These are phyloP conservation scores for Rhizophora apiculata DNA, from an alignment of 345 rosid genomes.

Conservation along the genomic window DNA sequence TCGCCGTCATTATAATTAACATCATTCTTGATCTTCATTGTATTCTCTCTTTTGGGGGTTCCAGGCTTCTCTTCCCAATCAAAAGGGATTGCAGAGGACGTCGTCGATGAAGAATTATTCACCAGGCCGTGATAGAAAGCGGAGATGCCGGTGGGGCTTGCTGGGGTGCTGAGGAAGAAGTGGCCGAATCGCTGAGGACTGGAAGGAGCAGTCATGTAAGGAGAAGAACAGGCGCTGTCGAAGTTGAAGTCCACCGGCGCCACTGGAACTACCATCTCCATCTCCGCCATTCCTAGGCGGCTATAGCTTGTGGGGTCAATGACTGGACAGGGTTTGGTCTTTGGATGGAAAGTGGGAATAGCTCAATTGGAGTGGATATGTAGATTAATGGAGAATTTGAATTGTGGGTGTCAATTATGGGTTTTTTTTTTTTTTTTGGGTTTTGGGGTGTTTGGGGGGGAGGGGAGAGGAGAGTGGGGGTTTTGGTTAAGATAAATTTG, in stretches of 20 bases:
- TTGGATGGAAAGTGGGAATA: background rate
- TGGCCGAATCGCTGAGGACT: constrained; percentile 74
- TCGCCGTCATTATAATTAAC: constrained; percentile 25
- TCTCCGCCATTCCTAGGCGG: constrained; percentile 31
- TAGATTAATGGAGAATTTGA: background rate
- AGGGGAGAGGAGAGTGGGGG: too few species aligned
- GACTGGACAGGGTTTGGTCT: background rate
- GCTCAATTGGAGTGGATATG: constrained; percentile 5
- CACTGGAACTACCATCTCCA: constrained; percentile 44
- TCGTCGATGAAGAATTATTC: constrained; percentile 3
- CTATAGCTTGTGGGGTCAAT: background rate
- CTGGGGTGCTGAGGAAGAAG: constrained; percentile 57
- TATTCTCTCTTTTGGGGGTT: constrained; percentile 23
- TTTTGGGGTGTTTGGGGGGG: too few species aligned
- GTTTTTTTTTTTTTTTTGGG: background rate
- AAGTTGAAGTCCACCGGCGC: constrained; percentile 58
- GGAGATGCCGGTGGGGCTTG: constrained; percentile 55
- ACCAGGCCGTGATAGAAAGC: constrained; percentile 24
- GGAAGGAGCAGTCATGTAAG: constrained; percentile 97
- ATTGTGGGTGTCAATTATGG: background rate
- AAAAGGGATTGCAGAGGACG: background rate
- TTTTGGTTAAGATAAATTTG: too few species aligned
- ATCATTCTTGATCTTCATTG: background rate
- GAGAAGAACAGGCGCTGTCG: constrained; percentile 79
- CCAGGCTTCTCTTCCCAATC: constrained; percentile 8